Base-by-base conservation (phyloP, 192 early-diverging fungal genomes). In the Coemansia sp. region DNA sequence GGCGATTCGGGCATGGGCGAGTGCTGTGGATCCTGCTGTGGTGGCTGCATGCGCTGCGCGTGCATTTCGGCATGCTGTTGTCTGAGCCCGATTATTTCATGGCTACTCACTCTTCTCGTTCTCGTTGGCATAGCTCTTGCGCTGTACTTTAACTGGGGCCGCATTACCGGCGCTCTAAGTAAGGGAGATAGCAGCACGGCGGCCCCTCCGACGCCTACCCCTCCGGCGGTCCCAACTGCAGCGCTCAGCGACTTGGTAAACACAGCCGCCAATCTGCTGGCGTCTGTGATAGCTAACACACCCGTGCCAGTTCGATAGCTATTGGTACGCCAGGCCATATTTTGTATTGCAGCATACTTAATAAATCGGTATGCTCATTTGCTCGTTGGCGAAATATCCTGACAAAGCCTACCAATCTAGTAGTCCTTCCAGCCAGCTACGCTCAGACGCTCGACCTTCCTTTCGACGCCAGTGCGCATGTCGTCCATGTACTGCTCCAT, bases 391-490 rank as follows among this genome's bases (percentile, higher is more conserved):
- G n/a, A n/a, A n/a, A n/a, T n/a, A n/a, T n/a, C n/a, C n/a, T n/a
- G n/a, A n/a, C n/a, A n/a, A n/a, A n/a, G n/a, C n/a, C n/a, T n/a
- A 53, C 24, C 7, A 9, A 7, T 4, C 24, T 63, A 72, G 62
- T 97, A 97, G 27, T 87, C 85, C 53, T 93, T 89, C 94, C 94
- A 96, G 15, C 94, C 94, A 53, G 90, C 86, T 6, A 76, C 67
- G 35, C 92, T 89, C 62, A 99, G 77, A 40, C 73, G 88, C 25
- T 91, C 91, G 20, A 95, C 92, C 83, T 99, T 99, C 32, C 70
- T 85, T 59, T 96, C 76, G 9, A 99, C 98, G 63, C 93, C 93
- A 22, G 76, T 70, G 58, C 98, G 95, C 91, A 94, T 93, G 31
- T 86, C 81, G 37, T 92, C 84, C 76, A 88, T 86, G 68, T 94